Evolutionary conservation across 805 yeast genomes (phyloP).

Genomic region (Barnettozyma siamensis): DNA sequence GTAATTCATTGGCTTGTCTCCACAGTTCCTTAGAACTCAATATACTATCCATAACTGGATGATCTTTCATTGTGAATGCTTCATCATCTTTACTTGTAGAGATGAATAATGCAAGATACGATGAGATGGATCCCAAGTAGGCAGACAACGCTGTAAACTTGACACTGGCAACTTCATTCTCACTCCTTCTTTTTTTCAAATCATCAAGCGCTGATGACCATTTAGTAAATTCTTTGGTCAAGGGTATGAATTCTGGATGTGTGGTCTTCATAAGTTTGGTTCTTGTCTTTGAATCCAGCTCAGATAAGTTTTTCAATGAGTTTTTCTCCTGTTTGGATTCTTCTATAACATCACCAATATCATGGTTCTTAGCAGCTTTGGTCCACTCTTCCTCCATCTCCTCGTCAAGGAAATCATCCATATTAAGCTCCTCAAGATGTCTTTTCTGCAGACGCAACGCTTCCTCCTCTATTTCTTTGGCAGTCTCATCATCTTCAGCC

Average conservation of each 20-base stretch:
- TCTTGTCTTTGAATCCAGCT: slow-evolving; percentile 49
- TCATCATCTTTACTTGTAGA: slow-evolving; percentile 51
- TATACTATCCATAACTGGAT: slow-evolving; percentile 83
- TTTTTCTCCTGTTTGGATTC: slow-evolving; percentile 21
- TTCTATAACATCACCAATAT: slow-evolving; percentile 27
- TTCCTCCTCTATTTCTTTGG: slow-evolving; percentile 76
- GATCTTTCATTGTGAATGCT: slow-evolving; percentile 69
- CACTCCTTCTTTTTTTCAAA: slow-evolving; percentile 27
- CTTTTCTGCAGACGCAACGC: slow-evolving; percentile 81
- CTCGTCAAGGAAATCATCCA: slow-evolving; percentile 74
- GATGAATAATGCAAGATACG: slow-evolving; percentile 72
- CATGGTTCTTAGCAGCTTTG: slow-evolving; percentile 46
- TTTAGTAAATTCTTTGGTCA: slow-evolving; percentile 52
- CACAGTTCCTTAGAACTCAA: slow-evolving; percentile 79
- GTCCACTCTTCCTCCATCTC: slow-evolving; percentile 79
- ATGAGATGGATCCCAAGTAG: slow-evolving; percentile 70
- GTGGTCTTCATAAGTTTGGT: slow-evolving; percentile 47
- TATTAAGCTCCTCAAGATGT: slow-evolving; percentile 67
- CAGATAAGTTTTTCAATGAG: slow-evolving; percentile 38
- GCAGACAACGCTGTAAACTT: slow-evolving; percentile 69
- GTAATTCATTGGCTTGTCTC: slow-evolving; percentile 70
- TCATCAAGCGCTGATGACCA: slow-evolving; percentile 38
- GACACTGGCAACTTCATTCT: slow-evolving; percentile 36
- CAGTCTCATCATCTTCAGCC: slow-evolving; percentile 59
- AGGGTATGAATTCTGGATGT: slow-evolving; percentile 82